Base-by-base conservation (phyloP, 768 basidiomycete species). In the Collybia nuda region DNA sequence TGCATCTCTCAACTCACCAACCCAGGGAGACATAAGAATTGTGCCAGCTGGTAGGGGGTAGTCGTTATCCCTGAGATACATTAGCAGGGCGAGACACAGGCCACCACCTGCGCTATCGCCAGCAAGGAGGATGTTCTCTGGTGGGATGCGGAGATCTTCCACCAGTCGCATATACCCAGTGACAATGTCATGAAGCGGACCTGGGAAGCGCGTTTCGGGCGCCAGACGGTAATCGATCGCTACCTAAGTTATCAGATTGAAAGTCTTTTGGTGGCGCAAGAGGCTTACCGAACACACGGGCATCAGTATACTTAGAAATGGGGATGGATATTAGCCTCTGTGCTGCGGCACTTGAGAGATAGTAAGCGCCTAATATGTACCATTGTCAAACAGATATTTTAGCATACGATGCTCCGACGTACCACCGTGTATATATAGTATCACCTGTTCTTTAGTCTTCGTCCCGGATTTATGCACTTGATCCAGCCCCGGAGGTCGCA, bases 91-190 rank as follows among this genome's bases (percentile, higher is more conserved):
- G 1, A 98, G 78, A 21, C 83, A 76, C 4, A 99, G 70, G 0
- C 90, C 94, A 22, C 95, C 96, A 4, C 96, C 96, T 6, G 97
- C 96, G 53, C 91, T 94, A 62, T 99, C 96, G 6, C 96, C 96
- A 19, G 83, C 84, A 45, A 97, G 61, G 46, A 93, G 74, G 53
- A 98, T 89, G 58, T 96, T 97, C 68, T 92, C 88, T 0, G 96
- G 81, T 3, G 93, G 92, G 44, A 98, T 92, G 41, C 86, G 84
- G 38, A 98, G 80, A 53, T 97, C 93, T 49, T 93, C 86, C 1
- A 86, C 78, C 18, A 99, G 78, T 17, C 95, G 79, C 56, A 99
- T 75, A 65, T 98, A 99, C 0, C 86, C 90, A 37, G 76, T 80
- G 45, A 94, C 90, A 18, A 86, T 90, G 60, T 99, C 96, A 78